phyloP scores from a whole-genome alignment of 768 basidiomycete genomes.

The Trametes coccinea region DNA sequence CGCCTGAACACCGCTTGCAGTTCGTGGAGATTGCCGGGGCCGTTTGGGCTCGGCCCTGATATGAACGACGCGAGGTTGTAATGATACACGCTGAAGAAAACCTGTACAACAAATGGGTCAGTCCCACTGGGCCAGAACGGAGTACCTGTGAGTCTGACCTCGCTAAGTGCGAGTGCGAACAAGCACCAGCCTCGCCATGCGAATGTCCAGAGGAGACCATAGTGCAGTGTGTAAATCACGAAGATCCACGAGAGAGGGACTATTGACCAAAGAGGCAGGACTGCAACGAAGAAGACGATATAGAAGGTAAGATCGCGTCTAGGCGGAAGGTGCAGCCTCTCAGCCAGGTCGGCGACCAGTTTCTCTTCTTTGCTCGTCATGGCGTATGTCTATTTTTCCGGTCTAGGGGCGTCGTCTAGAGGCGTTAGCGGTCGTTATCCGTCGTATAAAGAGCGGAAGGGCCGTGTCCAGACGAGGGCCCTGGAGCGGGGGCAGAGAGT shows the following conservation, averaged over 20 bases:
- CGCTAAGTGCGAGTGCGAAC: conserved; percentile 56
- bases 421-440: conserved; percentile 1
- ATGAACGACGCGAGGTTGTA: conserved; percentile 49
- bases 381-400: neutral
- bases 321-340: conserved; percentile 37
- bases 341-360: conserved; percentile 26
- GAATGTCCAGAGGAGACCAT: conserved; percentile 44
- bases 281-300: conserved; percentile 52
- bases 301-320: conserved; percentile 55
- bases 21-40: conserved; percentile 51
- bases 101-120: conserved; percentile 39
- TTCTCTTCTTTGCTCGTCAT: conserved; percentile 14
- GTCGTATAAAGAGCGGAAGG: conserved; percentile 15
- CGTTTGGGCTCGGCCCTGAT: conserved; percentile 45
- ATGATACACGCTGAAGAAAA: conserved; percentile 70
- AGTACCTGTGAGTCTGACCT: conserved; percentile 44
- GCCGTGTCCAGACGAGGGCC: conserved; percentile 10
- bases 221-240: conserved; percentile 47
- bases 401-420: conserved; percentile 1
- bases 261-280: conserved; percentile 65
- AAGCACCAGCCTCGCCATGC: conserved; percentile 38
- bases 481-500: neutral
- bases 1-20: conserved; percentile 61
- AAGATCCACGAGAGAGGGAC: conserved; percentile 68
- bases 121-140: neutral